phyloP scores from a whole-genome alignment of 257 asterid genomes.

The Nicotiana attenuata region DNA sequence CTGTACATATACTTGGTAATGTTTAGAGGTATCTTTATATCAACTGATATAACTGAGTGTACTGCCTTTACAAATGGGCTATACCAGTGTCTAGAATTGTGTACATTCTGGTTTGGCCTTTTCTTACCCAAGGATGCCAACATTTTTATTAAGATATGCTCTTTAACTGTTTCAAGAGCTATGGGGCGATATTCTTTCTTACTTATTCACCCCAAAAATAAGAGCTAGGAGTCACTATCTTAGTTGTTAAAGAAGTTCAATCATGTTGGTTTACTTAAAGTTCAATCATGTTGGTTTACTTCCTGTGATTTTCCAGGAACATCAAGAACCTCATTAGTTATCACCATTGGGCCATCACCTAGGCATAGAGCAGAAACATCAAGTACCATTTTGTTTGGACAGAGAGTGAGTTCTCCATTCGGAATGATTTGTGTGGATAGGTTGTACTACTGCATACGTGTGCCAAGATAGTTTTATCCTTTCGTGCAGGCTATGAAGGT shows the following conservation, averaged over 20 bases:
- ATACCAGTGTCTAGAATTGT: background rate
- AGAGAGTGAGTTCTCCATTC: conserved; percentile 62
- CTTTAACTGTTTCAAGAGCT: background rate
- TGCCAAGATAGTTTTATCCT: conserved; percentile 14
- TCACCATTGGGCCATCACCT: conserved; percentile 96
- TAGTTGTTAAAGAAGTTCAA: conserved; percentile 6
- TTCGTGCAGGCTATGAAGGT: conserved; percentile 92
- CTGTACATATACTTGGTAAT: background rate
- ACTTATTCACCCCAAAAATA: background rate
- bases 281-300: conserved; percentile 16
- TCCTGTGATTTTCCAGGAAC: conserved; percentile 61
- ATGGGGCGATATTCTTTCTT: background rate
- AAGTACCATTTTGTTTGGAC: conserved; percentile 96
- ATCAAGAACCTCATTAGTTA: conserved; percentile 88
- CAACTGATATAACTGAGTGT: background rate
- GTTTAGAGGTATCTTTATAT: background rate
- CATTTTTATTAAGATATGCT: background rate
- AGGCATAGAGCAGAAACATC: conserved; percentile 98
- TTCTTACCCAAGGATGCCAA: background rate
- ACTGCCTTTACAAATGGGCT: background rate
- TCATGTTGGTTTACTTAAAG: conserved; percentile 14
- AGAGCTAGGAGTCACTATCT: background rate
- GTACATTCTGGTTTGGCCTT: background rate
- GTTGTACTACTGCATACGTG: background rate
- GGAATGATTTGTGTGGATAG: background rate